Base-by-base conservation (phyloP, 768 basidiomycete species). In the Macrolepiota albuminosa region DNA sequence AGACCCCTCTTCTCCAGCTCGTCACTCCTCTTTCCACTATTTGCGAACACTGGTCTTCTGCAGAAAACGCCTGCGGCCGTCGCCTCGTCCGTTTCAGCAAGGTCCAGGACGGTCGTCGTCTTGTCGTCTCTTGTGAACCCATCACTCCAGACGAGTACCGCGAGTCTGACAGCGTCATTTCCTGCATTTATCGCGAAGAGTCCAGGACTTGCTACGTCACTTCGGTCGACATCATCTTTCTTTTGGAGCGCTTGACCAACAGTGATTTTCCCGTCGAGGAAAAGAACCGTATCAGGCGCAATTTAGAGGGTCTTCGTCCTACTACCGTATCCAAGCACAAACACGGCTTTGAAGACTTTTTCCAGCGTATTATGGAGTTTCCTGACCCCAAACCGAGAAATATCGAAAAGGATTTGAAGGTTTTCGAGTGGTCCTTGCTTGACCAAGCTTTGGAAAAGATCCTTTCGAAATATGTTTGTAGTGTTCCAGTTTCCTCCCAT, bases 341-440 rank as follows among this genome's bases (percentile, higher is more conserved):
- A 65, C 76, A 82, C 0, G 89, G 86, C 11, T 87, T 84, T 59
- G 91, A 91, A 66, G 78, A 82, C n/a, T 93, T 98, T 72, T 99
- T 98, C 81, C 87, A 91, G 75, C 82, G 87, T 65, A 95, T 99
- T 76, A 98, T 99, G 96, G 86, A 91, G 54, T 96, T 97, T 69
- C 92, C 95, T 0, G 84, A 86, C 48, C 96, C 96, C 8, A 95
- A 93, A 71, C 96, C 96, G 3, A 81, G 96, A 57, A 95, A 95
- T 70, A 99, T 98, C 63, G 96, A 98, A 69, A 98, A 98, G 79
- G 94, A 98, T 68, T 82, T 99, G 68, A 93, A 93, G 71, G 88
- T 92, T 8, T 93, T 93, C 65, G 83, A 85, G 43, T 93, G 91
- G 91, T 78, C 76, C 33, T 71, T 82, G 48, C 76, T 93, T n/a